Conservation (phyloP, 2,329 filamentous ascomycete genomes). For the Pseudocercospora fijiensis region DNA sequence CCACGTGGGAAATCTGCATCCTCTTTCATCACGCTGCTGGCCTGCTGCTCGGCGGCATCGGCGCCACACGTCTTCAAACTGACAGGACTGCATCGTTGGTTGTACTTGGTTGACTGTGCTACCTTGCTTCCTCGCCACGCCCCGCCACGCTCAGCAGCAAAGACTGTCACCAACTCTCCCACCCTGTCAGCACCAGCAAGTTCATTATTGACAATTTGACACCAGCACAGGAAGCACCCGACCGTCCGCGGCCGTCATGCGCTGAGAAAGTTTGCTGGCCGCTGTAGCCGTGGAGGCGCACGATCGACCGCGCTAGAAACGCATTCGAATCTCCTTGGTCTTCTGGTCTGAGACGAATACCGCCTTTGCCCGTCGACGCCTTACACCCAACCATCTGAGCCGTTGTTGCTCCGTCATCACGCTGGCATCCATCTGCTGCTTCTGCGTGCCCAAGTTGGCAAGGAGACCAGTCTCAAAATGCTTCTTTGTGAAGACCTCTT, state of each 20-base stretch:
- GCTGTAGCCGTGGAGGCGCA: slow-evolving; percentile 19
- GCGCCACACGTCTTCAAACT: slow-evolving; percentile 11
- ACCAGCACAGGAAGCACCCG: slow-evolving; percentile 8
- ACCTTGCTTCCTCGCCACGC: slow-evolving; percentile 12
- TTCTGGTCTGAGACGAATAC: slow-evolving; percentile 15
- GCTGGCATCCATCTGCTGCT: slow-evolving; percentile 1
- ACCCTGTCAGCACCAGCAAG: neutral
- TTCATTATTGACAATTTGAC: no score
- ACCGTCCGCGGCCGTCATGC: neutral
- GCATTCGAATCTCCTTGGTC: slow-evolving; percentile 22
- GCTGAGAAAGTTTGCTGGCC: slow-evolving; percentile 18
- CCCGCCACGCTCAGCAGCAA: slow-evolving; percentile 14
- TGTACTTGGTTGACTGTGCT: slow-evolving; percentile 11
- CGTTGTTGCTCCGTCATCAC: neutral
- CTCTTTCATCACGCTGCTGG: no score
- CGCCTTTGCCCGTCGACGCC: neutral
- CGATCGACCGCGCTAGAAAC: slow-evolving; percentile 26
- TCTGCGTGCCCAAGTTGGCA: slow-evolving; percentile 2
- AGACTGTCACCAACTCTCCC: neutral
- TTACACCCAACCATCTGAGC: neutral
- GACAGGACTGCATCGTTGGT: slow-evolving; percentile 17
- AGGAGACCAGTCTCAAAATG: slow-evolving; percentile 2
- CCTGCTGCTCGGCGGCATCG: slow-evolving; percentile 13
- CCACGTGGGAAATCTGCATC: slow-evolving; percentile 17
- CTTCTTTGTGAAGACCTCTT: neutral